Evolutionary conservation across 2,329 filamentous ascomycete genomes (phyloP).

Genomic region (Huntiella bhutanensis): DNA sequence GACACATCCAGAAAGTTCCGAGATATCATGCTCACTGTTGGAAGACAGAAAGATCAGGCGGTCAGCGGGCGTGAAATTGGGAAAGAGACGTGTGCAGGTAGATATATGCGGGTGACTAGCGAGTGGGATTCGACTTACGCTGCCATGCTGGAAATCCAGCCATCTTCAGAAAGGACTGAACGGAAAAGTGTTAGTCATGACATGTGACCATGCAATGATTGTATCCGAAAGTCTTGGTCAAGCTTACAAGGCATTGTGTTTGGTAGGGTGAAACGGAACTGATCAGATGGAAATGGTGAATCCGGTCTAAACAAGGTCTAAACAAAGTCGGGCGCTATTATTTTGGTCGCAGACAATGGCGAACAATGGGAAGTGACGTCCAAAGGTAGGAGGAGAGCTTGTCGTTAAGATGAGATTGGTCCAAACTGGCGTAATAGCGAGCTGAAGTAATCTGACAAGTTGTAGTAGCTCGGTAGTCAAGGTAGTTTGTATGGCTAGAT

Average conservation of each 20-base stretch:
- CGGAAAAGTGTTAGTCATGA: neutral
- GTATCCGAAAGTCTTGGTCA: neutral
- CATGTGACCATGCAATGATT: neutral
- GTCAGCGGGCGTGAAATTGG: neutral
- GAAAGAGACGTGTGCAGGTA: neutral
- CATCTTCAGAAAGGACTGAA: conserved; percentile 22
- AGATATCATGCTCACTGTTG: conserved; percentile 38
- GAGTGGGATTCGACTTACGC: conserved; percentile 16
- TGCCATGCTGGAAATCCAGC: conserved; percentile 23
- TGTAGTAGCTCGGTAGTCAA: no score
- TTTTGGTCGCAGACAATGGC: no score
- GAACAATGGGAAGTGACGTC: no score
- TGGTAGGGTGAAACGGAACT: neutral
- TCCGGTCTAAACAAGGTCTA: no score
- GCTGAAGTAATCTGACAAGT: no score
- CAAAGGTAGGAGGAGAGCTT: no score
- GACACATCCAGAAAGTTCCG: conserved; percentile 52
- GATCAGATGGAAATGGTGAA: no score
- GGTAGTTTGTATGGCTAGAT: no score
- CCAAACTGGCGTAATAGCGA: no score
- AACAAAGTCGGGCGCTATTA: no score
- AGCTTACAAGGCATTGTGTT: conserved; percentile 21
- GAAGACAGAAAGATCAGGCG: conserved; percentile 2
- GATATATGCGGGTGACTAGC: no score
- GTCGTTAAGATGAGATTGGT: no score